A percentile compares a stretch with the other conserved stretches of the same genome.
Evolutionary conservation across 306 rosid genomes (phyloP).

Genomic region (Fragaria ananassa): DNA sequence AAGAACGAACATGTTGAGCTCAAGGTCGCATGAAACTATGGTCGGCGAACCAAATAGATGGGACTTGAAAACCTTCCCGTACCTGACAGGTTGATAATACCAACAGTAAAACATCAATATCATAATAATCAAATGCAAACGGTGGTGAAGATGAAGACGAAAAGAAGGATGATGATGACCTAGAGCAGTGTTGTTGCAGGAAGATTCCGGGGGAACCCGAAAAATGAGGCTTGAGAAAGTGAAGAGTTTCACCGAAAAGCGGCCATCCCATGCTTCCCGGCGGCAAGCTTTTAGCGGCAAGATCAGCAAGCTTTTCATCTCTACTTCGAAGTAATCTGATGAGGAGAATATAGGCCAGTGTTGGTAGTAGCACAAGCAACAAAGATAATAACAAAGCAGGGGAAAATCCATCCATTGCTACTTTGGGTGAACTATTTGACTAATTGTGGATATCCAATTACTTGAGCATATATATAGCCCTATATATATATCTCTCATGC

Average conservation of each 20-base stretch:
- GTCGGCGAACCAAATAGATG: constrained; percentile 66
- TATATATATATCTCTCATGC: too few species aligned
- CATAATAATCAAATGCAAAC: neutral
- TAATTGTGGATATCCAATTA: neutral
- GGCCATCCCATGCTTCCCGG: constrained; percentile 79
- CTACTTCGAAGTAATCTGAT: constrained; percentile 16
- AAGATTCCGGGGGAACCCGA: constrained; percentile 60
- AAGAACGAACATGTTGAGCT: constrained; percentile 65
- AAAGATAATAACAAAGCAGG: constrained; percentile 28
- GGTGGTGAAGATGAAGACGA: neutral
- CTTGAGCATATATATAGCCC: neutral
- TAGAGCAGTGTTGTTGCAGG: constrained; percentile 54
- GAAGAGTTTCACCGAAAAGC: constrained; percentile 55
- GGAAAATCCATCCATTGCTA: constrained; percentile 26
- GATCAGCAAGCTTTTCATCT: neutral
- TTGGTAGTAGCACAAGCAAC: constrained; percentile 17
- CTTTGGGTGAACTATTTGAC: neutral
- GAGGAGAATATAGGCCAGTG: constrained; percentile 38
- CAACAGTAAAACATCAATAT: neutral
- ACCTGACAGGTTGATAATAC: constrained; percentile 36
- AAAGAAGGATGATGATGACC: constrained; percentile 27
- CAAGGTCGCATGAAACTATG: constrained; percentile 74
- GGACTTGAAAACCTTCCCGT: constrained; percentile 74
- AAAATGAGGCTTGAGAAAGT: constrained; percentile 64
- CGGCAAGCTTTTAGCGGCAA: constrained; percentile 32